Evolutionary conservation across 108 stramenopile genomes (phyloP).

Genomic region (Stephanodiscus minutulus): DNA sequence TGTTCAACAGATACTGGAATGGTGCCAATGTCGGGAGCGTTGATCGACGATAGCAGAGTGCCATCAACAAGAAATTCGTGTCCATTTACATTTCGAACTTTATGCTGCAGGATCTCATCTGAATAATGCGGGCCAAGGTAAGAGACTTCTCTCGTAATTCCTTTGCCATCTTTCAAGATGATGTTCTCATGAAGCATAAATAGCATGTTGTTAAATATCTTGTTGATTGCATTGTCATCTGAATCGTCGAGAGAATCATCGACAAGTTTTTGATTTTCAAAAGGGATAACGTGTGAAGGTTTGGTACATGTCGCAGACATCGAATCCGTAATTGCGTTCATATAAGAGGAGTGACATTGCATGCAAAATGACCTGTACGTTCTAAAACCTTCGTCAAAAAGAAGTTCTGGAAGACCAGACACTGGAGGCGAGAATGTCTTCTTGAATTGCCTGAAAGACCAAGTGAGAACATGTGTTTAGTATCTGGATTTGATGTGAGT

Average conservation of each 20-base stretch:
- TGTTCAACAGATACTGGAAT: background rate
- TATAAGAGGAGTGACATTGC: background rate
- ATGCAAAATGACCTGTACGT: background rate
- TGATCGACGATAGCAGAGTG: background rate
- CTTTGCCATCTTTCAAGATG: background rate
- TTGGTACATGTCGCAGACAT: too few relatives aligned
- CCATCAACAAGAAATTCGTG: background rate
- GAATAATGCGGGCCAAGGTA: background rate
- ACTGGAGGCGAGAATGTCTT: background rate
- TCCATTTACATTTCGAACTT: background rate
- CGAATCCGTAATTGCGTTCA: too few relatives aligned
- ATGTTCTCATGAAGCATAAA: background rate
- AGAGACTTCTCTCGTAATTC: background rate
- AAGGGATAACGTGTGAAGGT: too few relatives aligned
- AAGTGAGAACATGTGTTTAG: background rate
- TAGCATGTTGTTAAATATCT: background rate
- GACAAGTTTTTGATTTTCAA: too few relatives aligned
- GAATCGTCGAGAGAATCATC: background rate
- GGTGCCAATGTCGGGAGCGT: background rate
- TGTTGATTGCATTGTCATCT: background rate
- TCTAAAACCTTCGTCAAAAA: background rate
- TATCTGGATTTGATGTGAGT: background rate
- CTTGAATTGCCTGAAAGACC: constrained; percentile 6
- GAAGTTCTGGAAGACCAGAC: background rate
- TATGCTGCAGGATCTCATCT: background rate